Evolutionary conservation across 2,329 filamentous ascomycete species (phyloP), one percentile per base, ranked within the genome.

Genomic region (Alternaria tenuissima): DNA sequence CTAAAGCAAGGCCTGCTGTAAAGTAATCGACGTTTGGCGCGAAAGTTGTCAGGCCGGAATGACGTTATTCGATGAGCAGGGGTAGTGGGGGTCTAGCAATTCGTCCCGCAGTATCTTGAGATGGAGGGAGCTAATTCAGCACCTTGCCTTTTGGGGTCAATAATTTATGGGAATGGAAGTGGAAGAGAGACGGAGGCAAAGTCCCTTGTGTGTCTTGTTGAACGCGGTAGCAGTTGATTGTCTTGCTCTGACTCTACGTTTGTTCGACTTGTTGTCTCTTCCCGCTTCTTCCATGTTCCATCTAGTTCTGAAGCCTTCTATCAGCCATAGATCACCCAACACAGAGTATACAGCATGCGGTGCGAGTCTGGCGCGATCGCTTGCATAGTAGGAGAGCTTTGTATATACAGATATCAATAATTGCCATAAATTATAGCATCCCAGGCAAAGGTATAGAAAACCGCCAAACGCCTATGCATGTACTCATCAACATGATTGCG

Each of bases 381-480:
- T 26, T 24, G 32, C 20, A 22, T 28, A 28, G 34, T 52, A 54
- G 26, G 44, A 36, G 44, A 43, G 48, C 38, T 44, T 48, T 39
- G 42, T 57, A 59, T 57, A 24, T 60, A 55, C 57, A 63, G 47
- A 53, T 53, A 61, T 53, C 52, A 49, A 49, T 41, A 61, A 53
- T 53, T 38, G 54, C 54, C 36, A 38, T 52, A 34, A 59, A 49
- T 42, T 41, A 30, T 28, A 63, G 63, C 59, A 52, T 64, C 59
- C 63, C 46, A 56, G 54, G 48, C 55, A 63, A 58, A 57, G 59
- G 55, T 69, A 66, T 67, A 69, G 63, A 64, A 11, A 55, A 60
- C 64, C 62, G 61, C 39, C 64, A 62, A 75, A 75, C 71, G 72
- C 73, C 73, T 52, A 58, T 68, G 65, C 63, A 69, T 63, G 52